Percentiles rank a stretch among this genome's conserved stretches.
Evolutionary conservation across 2,329 filamentous ascomycete genomes (phyloP).

Genomic region (Thielaviopsis punctulata): DNA sequence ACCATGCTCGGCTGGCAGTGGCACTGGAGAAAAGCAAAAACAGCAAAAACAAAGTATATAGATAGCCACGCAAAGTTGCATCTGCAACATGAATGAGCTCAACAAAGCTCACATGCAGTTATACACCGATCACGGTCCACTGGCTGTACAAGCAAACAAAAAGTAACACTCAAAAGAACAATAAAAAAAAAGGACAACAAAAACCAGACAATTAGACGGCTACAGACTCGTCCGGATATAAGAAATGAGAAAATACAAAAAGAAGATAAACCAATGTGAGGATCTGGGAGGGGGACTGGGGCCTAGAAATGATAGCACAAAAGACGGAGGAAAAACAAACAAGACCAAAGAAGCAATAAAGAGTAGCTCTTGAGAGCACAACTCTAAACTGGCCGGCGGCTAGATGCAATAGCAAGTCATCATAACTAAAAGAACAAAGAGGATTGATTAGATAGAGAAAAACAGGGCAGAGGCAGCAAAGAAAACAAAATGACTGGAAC

Average conservation of each 20-base stretch:
- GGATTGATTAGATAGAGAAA: background rate
- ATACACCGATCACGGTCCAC: too few species aligned
- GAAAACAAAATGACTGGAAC: background rate
- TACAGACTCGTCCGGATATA: too few species aligned
- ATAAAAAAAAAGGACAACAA: too few species aligned
- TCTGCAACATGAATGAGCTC: too few species aligned
- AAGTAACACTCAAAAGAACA: conserved; percentile 1
- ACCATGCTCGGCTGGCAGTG: too few species aligned
- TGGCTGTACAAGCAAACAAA: too few species aligned
- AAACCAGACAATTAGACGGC: too few species aligned
- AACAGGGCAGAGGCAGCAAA: background rate
- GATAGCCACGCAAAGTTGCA: conserved; percentile 18
- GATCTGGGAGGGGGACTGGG: background rate
- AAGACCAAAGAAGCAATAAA: too few species aligned
- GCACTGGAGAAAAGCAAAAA: conserved; percentile 1
- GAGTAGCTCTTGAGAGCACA: too few species aligned
- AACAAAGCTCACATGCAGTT: background rate
- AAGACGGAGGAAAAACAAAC: background rate
- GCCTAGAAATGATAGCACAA: background rate
- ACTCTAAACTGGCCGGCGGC: too few species aligned
- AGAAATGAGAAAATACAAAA: background rate
- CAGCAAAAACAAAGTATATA: conserved; percentile 8
- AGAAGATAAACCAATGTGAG: background rate
- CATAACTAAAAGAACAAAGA: background rate
- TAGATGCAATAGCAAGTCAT: too few species aligned